phyloP scores from a whole-genome alignment of 2,329 filamentous ascomycete species.

The Fusarium newnesense region DNA sequence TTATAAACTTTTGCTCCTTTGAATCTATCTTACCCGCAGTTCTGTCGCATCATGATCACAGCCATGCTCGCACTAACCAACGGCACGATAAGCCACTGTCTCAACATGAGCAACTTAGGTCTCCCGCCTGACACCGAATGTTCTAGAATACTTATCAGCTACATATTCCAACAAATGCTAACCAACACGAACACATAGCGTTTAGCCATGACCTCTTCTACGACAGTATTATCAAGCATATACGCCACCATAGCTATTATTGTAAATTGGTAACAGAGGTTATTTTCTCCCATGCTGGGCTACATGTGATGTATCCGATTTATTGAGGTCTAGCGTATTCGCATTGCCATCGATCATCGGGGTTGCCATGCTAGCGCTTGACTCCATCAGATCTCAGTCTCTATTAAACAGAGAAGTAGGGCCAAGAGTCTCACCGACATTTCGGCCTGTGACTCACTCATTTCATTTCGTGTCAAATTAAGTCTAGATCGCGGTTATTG shows the following conservation, averaged over 20 bases:
- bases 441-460: neutral
- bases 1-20: neutral
- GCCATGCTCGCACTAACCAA: neutral
- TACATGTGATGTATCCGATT: neutral
- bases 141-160: neutral
- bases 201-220: neutral
- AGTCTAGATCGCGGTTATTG: neutral
- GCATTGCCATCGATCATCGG: neutral
- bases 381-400: neutral
- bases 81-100: neutral
- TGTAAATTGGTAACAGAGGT: neutral
- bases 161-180: neutral
- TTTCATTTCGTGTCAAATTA: neutral
- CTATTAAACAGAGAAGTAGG: neutral
- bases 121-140: neutral
- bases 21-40: neutral
- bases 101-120: neutral
- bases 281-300: fast-evolving
- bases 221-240: neutral
- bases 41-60: neutral
- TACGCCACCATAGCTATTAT: neutral
- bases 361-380: neutral
- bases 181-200: too few species aligned
- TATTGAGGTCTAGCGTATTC: neutral
- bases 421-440: neutral